Evolutionary conservation across 768 basidiomycete genomes (phyloP).

Genomic region (Porphyrellus cyaneotinctus): DNA sequence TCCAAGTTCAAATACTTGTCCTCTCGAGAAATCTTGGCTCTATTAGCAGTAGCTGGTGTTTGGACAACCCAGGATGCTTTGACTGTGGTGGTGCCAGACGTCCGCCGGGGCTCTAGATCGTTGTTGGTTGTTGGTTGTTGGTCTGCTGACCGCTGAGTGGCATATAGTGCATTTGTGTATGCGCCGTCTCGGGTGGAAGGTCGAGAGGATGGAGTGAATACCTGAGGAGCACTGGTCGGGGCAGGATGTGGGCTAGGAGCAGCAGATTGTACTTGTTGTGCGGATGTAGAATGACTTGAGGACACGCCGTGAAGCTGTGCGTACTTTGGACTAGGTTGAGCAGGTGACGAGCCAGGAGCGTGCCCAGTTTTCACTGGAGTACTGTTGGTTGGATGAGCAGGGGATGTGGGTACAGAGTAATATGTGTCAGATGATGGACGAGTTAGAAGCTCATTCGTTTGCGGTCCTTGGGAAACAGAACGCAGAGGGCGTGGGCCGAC

Average conservation of each 20-base stretch:
- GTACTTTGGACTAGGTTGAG: slow-evolving; percentile 25
- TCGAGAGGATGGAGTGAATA: slow-evolving; percentile 22
- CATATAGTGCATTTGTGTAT: slow-evolving; percentile 2
- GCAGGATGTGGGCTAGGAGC: slow-evolving; percentile 19
- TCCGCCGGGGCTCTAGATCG: slow-evolving; percentile 12
- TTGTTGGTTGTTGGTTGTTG: slow-evolving; percentile 8
- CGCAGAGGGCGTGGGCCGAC: slow-evolving; percentile 28
- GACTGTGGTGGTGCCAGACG: slow-evolving; percentile 21
- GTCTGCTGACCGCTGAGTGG: slow-evolving; percentile 13
- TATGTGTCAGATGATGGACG: slow-evolving; percentile 25
- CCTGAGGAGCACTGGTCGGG: slow-evolving; percentile 20
- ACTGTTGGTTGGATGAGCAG: slow-evolving; percentile 10
- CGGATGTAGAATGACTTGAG: slow-evolving; percentile 3
- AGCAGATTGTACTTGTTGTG: slow-evolving; percentile 20
- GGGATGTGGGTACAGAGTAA: slow-evolving; percentile 20
- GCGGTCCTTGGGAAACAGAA: slow-evolving; percentile 26
- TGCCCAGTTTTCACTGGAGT: slow-evolving; percentile 16
- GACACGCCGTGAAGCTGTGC: slow-evolving; percentile 16
- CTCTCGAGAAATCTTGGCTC: slow-evolving; percentile 20
- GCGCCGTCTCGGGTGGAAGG: slow-evolving; percentile 24
- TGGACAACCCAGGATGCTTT: slow-evolving; percentile 33
- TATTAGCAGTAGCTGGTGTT: slow-evolving; percentile 22
- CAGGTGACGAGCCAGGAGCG: slow-evolving; percentile 10
- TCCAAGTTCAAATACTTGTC: slow-evolving; percentile 29
- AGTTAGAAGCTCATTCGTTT: slow-evolving; percentile 22